A percentile compares a stretch with the other conserved stretches of the same genome.
These are phyloP conservation scores for Boletus sp. DNA, from an alignment of 1,284 basidiomycete genomes.

Conservation along the genomic window DNA sequence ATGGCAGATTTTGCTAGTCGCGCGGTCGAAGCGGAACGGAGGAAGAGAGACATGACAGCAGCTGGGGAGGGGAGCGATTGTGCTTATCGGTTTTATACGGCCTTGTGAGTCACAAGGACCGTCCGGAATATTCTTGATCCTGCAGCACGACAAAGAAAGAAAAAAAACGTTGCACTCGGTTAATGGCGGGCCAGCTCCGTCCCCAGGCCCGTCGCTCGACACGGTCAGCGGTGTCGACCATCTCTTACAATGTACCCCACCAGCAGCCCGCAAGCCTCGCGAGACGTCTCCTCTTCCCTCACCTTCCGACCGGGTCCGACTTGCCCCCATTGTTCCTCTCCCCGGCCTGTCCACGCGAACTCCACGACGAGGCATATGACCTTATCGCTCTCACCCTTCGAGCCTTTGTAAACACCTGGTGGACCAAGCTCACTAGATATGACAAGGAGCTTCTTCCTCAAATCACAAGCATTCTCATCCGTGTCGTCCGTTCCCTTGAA, in stretches of 20 bases:
- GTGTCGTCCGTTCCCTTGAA: slow-evolving; percentile 59
- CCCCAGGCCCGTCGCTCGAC: slow-evolving; percentile 7
- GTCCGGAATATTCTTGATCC: not conserved
- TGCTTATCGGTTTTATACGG: slow-evolving; percentile 26
- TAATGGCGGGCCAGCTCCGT: slow-evolving; percentile 10
- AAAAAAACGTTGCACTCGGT: too few species aligned
- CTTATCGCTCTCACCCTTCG: slow-evolving; percentile 72
- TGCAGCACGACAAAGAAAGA: not conserved
- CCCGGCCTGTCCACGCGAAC: slow-evolving; percentile 43
- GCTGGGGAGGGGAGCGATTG: not conserved
- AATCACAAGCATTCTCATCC: slow-evolving; percentile 55
- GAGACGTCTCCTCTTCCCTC: slow-evolving; percentile 67
- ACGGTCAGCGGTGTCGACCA: slow-evolving; percentile 24
- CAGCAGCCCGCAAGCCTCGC: slow-evolving; percentile 27
- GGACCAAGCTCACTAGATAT: slow-evolving; percentile 74
- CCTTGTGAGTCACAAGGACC: not conserved
- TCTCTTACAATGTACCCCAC: slow-evolving; percentile 18
- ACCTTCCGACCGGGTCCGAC: slow-evolving; percentile 41
- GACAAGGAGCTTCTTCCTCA: slow-evolving; percentile 78
- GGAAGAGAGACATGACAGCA: slow-evolving; percentile 18
- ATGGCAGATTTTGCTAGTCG: not conserved
- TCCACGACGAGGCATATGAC: slow-evolving; percentile 70
- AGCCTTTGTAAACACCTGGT: slow-evolving; percentile 77
- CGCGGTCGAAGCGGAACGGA: not conserved
- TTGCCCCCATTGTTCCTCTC: slow-evolving; percentile 53